These are phyloP conservation scores for Stephanodiscus minutulus DNA, from an alignment of 108 stramenopile species.

Conservation along the genomic window DNA sequence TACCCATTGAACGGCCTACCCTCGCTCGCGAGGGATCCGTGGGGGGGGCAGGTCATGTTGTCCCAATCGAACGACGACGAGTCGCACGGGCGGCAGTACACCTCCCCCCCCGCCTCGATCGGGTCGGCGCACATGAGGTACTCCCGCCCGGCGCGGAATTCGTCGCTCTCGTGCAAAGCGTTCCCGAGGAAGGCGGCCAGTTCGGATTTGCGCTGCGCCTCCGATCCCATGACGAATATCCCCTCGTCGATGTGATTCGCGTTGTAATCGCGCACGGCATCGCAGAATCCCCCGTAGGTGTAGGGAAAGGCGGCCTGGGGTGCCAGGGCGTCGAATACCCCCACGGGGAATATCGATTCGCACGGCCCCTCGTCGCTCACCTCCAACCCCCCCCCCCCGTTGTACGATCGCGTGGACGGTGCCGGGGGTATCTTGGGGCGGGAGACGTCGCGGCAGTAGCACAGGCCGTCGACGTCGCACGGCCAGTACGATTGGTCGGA, in stretches of 20 bases:
- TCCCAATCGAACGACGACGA: conserved; percentile 38
- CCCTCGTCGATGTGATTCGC: conserved; percentile 25
- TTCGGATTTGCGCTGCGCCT: conserved; percentile 5
- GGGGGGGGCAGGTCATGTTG: conserved; percentile 15
- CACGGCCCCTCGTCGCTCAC: conserved; percentile 14
- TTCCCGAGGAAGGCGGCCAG: conserved; percentile 44
- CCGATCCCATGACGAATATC: conserved; percentile 27
- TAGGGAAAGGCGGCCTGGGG: conserved; percentile 21
- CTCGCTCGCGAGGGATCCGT: conserved; percentile 20
- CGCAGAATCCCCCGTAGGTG: conserved; percentile 35
- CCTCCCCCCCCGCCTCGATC: conserved; percentile 15
- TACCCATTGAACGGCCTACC: conserved; percentile 40
- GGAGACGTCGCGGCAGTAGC: conserved; percentile 33
- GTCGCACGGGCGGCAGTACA: conserved; percentile 50
- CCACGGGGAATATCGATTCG: conserved; percentile 13
- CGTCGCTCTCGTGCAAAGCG: conserved; percentile 38
- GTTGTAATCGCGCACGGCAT: conserved; percentile 31
- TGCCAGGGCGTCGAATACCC: conserved; percentile 16
- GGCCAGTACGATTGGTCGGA: conserved; percentile 36
- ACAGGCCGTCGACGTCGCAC: conserved; percentile 34
- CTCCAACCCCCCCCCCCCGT: conserved; percentile 17
- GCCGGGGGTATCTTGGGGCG: conserved; percentile 29
- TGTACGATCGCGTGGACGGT: conserved; percentile 14
- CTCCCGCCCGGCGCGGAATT: conserved; percentile 35
- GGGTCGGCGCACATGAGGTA: conserved; percentile 49